phyloP scores from a whole-genome alignment of 2,329 filamentous ascomycete genomes.

The Beauveria varroae region DNA sequence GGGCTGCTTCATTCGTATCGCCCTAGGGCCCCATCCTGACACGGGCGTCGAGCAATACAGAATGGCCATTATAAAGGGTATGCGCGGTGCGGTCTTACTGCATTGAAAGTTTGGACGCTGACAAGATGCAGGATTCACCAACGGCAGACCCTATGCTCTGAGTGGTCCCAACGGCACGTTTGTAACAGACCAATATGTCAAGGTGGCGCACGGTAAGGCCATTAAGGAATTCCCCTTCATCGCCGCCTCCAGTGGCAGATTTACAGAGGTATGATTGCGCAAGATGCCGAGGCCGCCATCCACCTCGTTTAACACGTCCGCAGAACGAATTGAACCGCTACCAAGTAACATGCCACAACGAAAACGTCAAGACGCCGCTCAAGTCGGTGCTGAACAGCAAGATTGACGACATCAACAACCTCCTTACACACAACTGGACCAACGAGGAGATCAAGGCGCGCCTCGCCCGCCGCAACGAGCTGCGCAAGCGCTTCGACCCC shows the following conservation, averaged over 20 bases:
- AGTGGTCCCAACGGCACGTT: conserved; percentile 69
- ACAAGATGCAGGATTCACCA: conserved; percentile 57
- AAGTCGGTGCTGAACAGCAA: conserved; percentile 62
- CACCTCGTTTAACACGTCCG: conserved; percentile 17
- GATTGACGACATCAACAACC: conserved; percentile 68
- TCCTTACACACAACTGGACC: conserved; percentile 76
- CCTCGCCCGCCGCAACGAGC: conserved; percentile 60
- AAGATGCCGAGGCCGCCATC: background rate
- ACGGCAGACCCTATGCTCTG: conserved; percentile 77
- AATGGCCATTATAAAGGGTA: conserved; percentile 82
- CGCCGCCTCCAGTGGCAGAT: conserved; percentile 74
- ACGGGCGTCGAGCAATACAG: conserved; percentile 74
- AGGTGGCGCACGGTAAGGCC: conserved; percentile 74
- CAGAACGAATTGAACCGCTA: conserved; percentile 76
- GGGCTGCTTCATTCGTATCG: conserved; percentile 80
- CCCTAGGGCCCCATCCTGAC: conserved; percentile 67
- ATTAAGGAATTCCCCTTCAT: conserved; percentile 85
- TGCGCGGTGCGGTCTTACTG: conserved; percentile 12
- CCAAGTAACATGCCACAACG: conserved; percentile 63
- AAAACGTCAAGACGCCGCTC: conserved; percentile 68
- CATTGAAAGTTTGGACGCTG: background rate
- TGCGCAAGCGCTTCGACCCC: conserved; percentile 59
- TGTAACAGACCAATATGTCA: conserved; percentile 77
- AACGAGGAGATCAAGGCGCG: conserved; percentile 76
- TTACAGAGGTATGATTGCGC: conserved; percentile 61